A percentile compares a stretch with the other conserved stretches of the same genome.
Conservation (phyloP, 306 rosid species). For the Sophora flavescens region DNA sequence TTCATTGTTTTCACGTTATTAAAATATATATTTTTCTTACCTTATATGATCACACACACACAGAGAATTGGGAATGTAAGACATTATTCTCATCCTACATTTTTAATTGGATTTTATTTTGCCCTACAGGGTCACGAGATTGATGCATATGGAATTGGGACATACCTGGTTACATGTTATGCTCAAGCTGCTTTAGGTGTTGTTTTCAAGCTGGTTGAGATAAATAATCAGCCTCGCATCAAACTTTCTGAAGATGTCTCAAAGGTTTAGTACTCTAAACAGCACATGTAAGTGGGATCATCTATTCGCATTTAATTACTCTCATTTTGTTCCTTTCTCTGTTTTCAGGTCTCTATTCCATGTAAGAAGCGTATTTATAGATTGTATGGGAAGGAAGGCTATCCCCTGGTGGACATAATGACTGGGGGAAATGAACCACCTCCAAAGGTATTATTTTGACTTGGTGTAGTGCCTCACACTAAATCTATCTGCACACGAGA, state of each 20-base stretch:
- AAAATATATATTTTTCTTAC: too few species aligned
- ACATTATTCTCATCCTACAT: neutral
- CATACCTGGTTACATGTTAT: constrained; percentile 86
- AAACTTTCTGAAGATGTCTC: constrained; percentile 89
- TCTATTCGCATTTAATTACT: constrained; percentile 7
- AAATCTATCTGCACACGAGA: neutral
- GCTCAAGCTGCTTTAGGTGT: constrained; percentile 93
- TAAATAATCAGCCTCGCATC: constrained; percentile 81
- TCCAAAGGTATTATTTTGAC: constrained; percentile 66
- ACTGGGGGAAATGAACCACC: constrained; percentile 82
- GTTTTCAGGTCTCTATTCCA: constrained; percentile 80
- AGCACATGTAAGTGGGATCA: neutral
- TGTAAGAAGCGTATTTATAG: constrained; percentile 80
- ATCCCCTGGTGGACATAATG: constrained; percentile 83
- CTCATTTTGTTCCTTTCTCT: constrained; percentile 26
- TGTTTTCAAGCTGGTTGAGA: constrained; percentile 93
- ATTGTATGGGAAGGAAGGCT: constrained; percentile 83
- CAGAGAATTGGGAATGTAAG: neutral
- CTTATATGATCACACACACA: too few species aligned
- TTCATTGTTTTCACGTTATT: too few species aligned
- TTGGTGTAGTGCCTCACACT: neutral
- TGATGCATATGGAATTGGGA: constrained; percentile 89
- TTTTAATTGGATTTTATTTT: constrained; percentile 13
- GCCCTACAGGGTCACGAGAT: constrained; percentile 77
- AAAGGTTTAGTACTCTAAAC: constrained; percentile 59